phyloP scores from a whole-genome alignment of 768 basidiomycete species.

The Kwoniella newhampshirensis region DNA sequence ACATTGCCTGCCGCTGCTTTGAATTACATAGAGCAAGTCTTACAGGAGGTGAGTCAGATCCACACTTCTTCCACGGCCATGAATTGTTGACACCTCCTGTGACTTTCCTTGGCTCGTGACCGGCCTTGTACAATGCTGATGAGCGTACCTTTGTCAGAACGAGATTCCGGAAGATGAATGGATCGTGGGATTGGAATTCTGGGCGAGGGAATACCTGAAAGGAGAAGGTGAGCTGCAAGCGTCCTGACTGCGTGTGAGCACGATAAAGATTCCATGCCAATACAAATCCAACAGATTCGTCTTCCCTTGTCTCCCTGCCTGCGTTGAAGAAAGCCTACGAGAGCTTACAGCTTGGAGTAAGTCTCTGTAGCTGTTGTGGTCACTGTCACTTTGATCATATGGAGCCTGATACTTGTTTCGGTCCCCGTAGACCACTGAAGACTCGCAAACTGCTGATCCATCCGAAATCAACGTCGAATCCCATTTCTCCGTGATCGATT shows the following conservation, averaged over 20 bases:
- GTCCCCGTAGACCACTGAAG: conserved; percentile 38
- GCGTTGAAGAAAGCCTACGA: conserved; percentile 51
- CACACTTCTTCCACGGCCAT: too few relatives aligned
- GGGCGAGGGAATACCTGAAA: conserved; percentile 52
- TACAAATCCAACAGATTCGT: conserved; percentile 34
- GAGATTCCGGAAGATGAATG: conserved; percentile 50
- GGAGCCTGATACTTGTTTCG: background rate
- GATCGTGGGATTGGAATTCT: conserved; percentile 46
- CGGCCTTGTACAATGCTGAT: background rate
- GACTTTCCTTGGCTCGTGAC: too few relatives aligned
- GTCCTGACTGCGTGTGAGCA: background rate
- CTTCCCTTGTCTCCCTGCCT: conserved; percentile 47
- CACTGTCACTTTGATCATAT: background rate
- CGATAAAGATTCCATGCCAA: background rate
- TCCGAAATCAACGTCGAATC: conserved; percentile 49
- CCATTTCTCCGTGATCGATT: conserved; percentile 75
- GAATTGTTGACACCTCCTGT: background rate
- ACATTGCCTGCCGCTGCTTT: conserved; percentile 49
- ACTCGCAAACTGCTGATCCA: conserved; percentile 41
- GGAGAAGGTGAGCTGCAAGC: conserved; percentile 48
- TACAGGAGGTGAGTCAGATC: conserved; percentile 37
- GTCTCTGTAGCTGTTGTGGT: conserved; percentile 1
- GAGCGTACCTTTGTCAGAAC: conserved; percentile 24
- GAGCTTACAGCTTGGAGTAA: conserved; percentile 44
- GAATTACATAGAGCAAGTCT: conserved; percentile 47